Evolutionary conservation across 2,329 filamentous ascomycete genomes (phyloP).

Genomic region (Talaromyces marneffei): DNA sequence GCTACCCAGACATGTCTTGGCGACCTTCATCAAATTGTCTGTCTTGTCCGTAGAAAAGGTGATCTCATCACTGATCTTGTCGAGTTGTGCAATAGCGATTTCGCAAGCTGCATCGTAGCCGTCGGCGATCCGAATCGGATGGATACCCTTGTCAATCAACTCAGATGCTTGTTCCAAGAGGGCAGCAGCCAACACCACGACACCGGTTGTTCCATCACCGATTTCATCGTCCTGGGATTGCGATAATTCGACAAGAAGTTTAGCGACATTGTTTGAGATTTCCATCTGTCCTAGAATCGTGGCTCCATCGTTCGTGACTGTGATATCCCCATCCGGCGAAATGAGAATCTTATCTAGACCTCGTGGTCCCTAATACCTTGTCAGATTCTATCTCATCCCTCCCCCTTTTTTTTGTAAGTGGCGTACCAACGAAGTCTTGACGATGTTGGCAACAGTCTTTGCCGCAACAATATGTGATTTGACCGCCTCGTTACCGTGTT

Average conservation of each 20-base stretch:
- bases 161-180: constrained; percentile 94
- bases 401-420: constrained; percentile 11
- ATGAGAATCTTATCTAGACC: constrained; percentile 99
- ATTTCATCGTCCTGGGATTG: constrained; percentile 99
- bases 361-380: constrained; percentile 61
- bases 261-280: constrained; percentile 96
- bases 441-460: constrained; percentile 90
- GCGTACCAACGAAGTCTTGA: constrained; percentile 81
- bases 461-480: constrained; percentile 98
- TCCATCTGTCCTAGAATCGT: constrained; percentile 98
- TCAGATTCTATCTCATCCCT: background rate
- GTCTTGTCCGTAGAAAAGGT: constrained; percentile 76
- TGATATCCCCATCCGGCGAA: constrained; percentile 97
- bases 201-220: constrained; percentile 94
- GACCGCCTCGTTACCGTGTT: constrained; percentile 93
- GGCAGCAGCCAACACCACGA: constrained; percentile 90
- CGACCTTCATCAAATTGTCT: constrained; percentile 85
- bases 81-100: constrained; percentile 86
- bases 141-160: constrained; percentile 98
- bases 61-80: constrained; percentile 87
- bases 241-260: constrained; percentile 91
- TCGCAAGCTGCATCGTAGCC: constrained; percentile 97
- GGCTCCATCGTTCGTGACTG: constrained; percentile 96
- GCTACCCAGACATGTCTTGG: constrained; percentile 90
- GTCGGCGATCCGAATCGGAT: constrained; percentile 96